Evolutionary conservation across 176 grass and related monocot genomes (phyloP).

Genomic region (Rhynchospora breviuscula): DNA sequence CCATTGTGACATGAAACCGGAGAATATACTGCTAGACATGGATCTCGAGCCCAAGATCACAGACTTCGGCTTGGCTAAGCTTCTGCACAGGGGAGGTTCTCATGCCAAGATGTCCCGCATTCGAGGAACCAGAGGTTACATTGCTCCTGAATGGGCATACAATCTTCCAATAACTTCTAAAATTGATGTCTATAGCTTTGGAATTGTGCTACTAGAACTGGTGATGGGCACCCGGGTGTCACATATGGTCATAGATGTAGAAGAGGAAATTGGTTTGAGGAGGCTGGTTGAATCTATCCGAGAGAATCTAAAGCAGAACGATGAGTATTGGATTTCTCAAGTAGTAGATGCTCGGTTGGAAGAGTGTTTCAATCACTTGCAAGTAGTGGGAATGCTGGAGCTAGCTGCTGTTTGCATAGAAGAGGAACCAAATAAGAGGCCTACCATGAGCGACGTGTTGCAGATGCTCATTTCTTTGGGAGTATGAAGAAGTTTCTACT

Average conservation of each 20-base stretch:
- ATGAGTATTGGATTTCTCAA: slow-evolving; percentile 25
- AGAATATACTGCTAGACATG: slow-evolving; percentile 49
- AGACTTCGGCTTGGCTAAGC: slow-evolving; percentile 57
- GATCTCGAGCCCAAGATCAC: slow-evolving; percentile 49
- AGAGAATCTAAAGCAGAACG: slow-evolving; percentile 14
- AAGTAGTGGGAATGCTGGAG: slow-evolving; percentile 34
- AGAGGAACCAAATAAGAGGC: slow-evolving; percentile 39
- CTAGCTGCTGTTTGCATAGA: slow-evolving; percentile 31
- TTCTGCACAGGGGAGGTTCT: too few relatives aligned
- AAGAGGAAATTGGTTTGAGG: slow-evolving; percentile 12
- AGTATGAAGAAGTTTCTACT: not conserved
- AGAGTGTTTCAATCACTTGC: slow-evolving; percentile 16
- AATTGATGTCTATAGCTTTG: slow-evolving; percentile 62
- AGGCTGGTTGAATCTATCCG: slow-evolving; percentile 1
- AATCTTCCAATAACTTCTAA: slow-evolving; percentile 54
- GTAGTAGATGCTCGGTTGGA: slow-evolving; percentile 29
- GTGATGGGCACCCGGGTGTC: slow-evolving; percentile 34
- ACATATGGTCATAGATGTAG: slow-evolving; percentile 16
- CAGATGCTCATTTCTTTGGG: slow-evolving; percentile 40
- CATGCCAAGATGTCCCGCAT: too few relatives aligned
- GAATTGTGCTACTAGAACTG: slow-evolving; percentile 60
- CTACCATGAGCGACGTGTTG: slow-evolving; percentile 33
- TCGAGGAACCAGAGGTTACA: slow-evolving; percentile 56
- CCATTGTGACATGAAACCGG: slow-evolving; percentile 57
- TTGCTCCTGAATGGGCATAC: slow-evolving; percentile 52